These are phyloP conservation scores for Suillus occidentalis DNA, from an alignment of 768 basidiomycete species.

Conservation along the genomic window DNA sequence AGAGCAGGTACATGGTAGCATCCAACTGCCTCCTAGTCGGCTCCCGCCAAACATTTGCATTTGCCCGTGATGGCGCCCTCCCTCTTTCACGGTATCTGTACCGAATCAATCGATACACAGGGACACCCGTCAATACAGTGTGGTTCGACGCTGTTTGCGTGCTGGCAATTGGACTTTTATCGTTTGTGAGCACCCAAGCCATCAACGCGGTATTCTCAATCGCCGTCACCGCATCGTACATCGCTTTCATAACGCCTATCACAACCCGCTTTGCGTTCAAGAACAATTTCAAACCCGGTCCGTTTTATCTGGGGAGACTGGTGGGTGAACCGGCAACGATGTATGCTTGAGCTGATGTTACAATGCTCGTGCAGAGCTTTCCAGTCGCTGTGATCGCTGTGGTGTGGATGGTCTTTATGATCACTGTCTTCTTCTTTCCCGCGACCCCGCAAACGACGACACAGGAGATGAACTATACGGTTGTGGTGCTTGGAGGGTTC, in stretches of 20 bases:
- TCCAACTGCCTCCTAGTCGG: not conserved
- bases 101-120: not conserved
- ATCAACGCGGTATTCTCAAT: not conserved
- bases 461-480: not conserved
- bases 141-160: not conserved
- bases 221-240: not conserved
- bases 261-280: not conserved
- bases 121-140: not conserved
- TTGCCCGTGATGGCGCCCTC: not conserved
- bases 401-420: constrained; percentile 38
- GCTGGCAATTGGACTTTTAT: not conserved
- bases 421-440: constrained; percentile 27
- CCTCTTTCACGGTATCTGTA: not conserved
- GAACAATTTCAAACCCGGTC: not conserved
- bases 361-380: constrained; percentile 15
- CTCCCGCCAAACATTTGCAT: not conserved
- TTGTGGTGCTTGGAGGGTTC: constrained; percentile 31
- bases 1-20: not conserved
- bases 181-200: not conserved
- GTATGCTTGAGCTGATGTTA: not conserved
- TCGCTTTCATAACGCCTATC: not conserved
- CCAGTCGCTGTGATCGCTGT: constrained; percentile 33
- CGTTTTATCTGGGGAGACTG: not conserved
- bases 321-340: not conserved
- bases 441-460: not conserved